Evolutionary conservation across 1,139 yeast species (phyloP), one percentile per base, ranked within the genome.

Genomic region (Arxiozyma telluris): DNA sequence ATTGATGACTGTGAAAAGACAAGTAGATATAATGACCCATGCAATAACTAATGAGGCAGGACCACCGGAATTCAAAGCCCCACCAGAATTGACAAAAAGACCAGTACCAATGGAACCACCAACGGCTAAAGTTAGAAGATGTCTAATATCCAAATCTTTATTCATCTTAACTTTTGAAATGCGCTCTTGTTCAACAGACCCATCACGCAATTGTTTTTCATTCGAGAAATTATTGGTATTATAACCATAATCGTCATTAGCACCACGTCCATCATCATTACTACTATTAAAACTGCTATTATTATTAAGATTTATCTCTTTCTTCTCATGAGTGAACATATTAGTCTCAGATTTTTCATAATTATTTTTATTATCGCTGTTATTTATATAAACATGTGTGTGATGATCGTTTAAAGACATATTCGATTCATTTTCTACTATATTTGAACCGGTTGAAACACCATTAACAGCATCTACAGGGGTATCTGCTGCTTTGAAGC

Each of bases 41-140:
- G 78, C 82, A 55, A 83, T 78, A 39, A 83, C 72, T 47, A 82
- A 66, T 50, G 83, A 76, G 3, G 83, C 89, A 17, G 93, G 91
- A 47, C 93, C 93, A 66, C 87, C 87, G 21, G 75, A 72, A 55
- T 72, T 70, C 59, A 84, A 73, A 11, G 88, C 83, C 58, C 76
- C 73, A 57, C 90, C 90, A 39, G 82, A 75, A 65, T 86, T 86
- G 47, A 84, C 80, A 62, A 74, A 77, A 71, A 81, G 61, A 79
- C 77, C 76, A 5, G 76, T 86, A 71, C 96, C 96, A 59, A 88
- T 86, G 53, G 89, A 78, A 59, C 95, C 95, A 65, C 96, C 96
- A 62, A 88, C 83, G 50, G 95, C 94, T 67, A 88, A 83, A 88
- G 87, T 85, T 65, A 84, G 86, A 62, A 87, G 77, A 55, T 73